Conservation (phyloP, 176 grass and related monocot species). For the Hyparrhenia diplandra region DNA sequence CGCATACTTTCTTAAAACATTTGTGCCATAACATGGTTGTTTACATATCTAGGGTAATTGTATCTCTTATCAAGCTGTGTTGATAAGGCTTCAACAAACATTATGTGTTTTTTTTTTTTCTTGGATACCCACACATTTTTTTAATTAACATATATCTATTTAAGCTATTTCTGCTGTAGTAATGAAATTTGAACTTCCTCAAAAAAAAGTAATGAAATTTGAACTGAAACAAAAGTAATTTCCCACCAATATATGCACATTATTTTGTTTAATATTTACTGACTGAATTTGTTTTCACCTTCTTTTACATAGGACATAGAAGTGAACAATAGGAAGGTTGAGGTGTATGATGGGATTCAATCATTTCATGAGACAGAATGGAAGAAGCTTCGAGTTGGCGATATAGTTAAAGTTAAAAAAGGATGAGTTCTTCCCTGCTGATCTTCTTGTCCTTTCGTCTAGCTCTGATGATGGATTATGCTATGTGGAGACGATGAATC, state of each 20-base stretch:
- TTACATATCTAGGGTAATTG: not conserved
- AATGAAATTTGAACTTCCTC: too few species aligned
- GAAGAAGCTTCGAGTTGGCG: constrained; percentile 76
- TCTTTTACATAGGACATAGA: constrained; percentile 56
- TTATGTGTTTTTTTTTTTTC: not conserved
- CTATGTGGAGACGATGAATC: constrained; percentile 97
- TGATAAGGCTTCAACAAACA: not conserved
- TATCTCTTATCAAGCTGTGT: not conserved
- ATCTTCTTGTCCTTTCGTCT: constrained; percentile 89
- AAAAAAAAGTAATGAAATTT: too few species aligned
- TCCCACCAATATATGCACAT: not conserved
- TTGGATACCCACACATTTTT: not conserved
- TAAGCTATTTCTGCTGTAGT: not conserved
- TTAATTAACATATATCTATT: not conserved
- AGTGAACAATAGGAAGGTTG: constrained; percentile 84
- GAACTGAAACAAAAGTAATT: not conserved
- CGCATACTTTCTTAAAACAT: not conserved
- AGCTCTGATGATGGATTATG: constrained; percentile 78
- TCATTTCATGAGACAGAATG: constrained; percentile 67
- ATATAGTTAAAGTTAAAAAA: constrained; percentile 92
- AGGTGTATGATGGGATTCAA: constrained; percentile 44
- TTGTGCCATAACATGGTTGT: not conserved
- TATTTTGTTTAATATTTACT: not conserved
- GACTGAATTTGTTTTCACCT: not conserved
- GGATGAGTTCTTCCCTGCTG: constrained; percentile 87